A percentile compares a stretch with the other conserved stretches of the same genome.
Conservation (phyloP, 805 yeast species). For the Saccharomycopsis sp. region DNA sequence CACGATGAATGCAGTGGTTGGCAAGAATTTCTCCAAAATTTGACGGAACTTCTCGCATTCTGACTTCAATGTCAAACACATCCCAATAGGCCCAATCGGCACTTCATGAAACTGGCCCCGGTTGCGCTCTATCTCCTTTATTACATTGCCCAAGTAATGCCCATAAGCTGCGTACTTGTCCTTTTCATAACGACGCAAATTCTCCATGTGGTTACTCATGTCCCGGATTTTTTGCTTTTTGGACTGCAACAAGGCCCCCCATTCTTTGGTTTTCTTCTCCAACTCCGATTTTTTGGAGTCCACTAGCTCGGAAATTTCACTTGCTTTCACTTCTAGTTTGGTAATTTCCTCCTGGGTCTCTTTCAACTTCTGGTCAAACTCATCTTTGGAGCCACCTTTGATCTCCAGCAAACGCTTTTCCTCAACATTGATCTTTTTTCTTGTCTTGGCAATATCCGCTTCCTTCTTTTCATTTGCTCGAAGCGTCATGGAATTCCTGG, state of each 20-base stretch:
- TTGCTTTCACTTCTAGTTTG: too few relatives aligned
- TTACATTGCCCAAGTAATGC: conserved; percentile 31
- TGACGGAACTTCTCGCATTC: conserved; percentile 49
- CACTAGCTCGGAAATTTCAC: too few relatives aligned
- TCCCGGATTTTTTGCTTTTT: conserved; percentile 23
- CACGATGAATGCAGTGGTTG: conserved; percentile 48
- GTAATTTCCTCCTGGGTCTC: not conserved
- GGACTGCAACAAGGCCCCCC: too few relatives aligned
- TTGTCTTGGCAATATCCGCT: not conserved
- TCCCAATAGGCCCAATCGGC: conserved; percentile 82
- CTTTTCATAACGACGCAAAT: conserved; percentile 13
- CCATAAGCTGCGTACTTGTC: conserved; percentile 42
- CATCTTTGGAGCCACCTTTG: not conserved
- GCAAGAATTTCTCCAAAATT: conserved; percentile 34
- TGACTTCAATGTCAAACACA: conserved; percentile 44
- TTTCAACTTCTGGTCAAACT: not conserved
- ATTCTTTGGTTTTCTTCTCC: too few relatives aligned
- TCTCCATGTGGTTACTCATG: conserved; percentile 14
- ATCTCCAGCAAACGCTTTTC: not conserved
- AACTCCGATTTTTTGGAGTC: too few relatives aligned
- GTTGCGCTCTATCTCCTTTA: too few relatives aligned
- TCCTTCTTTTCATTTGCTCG: not conserved
- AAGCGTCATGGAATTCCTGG: not conserved
- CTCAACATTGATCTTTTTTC: not conserved
- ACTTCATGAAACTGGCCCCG: conserved; percentile 22